Percentiles rank a stretch among this genome's conserved stretches.
These are phyloP conservation scores for Trichoderma erinaceum DNA, from an alignment of 495 filamentous ascomycete species.

Conservation along the genomic window DNA sequence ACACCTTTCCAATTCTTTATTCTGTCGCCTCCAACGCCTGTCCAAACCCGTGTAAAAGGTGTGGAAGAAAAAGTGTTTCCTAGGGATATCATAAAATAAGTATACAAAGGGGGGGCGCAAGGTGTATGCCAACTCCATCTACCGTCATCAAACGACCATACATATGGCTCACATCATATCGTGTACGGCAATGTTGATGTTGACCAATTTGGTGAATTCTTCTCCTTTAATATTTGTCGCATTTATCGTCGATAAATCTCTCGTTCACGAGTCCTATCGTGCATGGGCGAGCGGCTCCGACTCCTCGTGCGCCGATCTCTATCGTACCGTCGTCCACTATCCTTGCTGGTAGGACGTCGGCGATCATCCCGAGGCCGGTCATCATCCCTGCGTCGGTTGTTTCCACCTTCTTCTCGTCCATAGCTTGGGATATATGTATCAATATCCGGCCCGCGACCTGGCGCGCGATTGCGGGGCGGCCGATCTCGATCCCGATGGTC, in stretches of 20 bases:
- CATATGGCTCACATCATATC: background rate
- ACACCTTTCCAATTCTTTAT: background rate
- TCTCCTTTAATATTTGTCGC: background rate
- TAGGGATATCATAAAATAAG: slow-evolving; percentile 11
- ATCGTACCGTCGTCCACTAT: slow-evolving; percentile 33
- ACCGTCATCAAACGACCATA: background rate
- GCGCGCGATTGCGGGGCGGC: slow-evolving; percentile 29
- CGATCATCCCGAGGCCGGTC: slow-evolving; percentile 39
- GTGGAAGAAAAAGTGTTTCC: background rate
- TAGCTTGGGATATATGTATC: slow-evolving; percentile 61
- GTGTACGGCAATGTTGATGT: background rate
- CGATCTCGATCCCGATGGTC: slow-evolving; percentile 32
- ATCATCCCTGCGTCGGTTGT: slow-evolving; percentile 27
- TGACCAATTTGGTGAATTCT: background rate
- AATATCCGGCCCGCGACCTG: slow-evolving; percentile 31
- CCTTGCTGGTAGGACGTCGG: slow-evolving; percentile 28
- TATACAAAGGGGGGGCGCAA: background rate
- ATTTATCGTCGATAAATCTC: slow-evolving; percentile 38
- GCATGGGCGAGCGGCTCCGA: slow-evolving; percentile 43
- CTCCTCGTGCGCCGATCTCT: slow-evolving; percentile 40
- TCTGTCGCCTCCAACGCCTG: background rate
- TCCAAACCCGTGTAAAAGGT: background rate
- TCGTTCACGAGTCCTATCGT: slow-evolving; percentile 34
- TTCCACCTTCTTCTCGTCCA: slow-evolving; percentile 20
- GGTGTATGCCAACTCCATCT: background rate